Base-by-base conservation (phyloP, 2,329 filamentous ascomycete genomes). In the Knoxdaviesia proteae region DNA sequence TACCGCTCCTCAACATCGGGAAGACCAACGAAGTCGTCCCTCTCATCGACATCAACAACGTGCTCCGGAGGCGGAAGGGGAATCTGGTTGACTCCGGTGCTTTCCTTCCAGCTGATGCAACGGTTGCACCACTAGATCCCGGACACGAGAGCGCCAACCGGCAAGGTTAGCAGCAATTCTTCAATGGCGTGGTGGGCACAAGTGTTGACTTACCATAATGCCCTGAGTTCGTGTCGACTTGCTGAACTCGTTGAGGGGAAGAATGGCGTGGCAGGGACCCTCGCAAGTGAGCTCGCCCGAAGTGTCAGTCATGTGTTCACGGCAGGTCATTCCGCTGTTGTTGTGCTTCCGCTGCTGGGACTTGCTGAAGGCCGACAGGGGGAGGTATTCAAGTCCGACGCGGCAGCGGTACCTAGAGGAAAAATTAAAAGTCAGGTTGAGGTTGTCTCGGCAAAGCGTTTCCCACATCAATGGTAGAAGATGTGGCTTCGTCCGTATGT, bases 301-400 rank as follows among this genome's bases (percentile, higher is more conserved):
- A 5, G 42, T 39, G 6, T 50, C 50, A 2, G 53, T 46, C 0
- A 51, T 50, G 42, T 62, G 60, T 5, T 58, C 53, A 6, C 51
- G 50, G 39, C 60, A 62, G 0, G 52, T 51, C 58, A 62, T 61
- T 32, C 58, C 58, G 1, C 52, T 55, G 37, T 56, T 55, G 20
- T 20, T 20, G 20, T 20, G 20, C 20, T 20, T 20, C 20, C 20
- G 20, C 20, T 54, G 55, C 41, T 62, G 57, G 4, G 45, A 53
- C 5, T 49, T 50, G 5, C 58, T 60, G 44, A 61, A 62, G 4
- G 46, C 47, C 3, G 47, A 40, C 3, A 55, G 42, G 0, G 51
- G 42, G 40, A 56, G 58, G 56, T 54, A 61, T 43, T 61, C 59
- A n/a, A 52, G 50, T 4, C 59, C 59, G 11, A 54, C 47, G 32